Evolutionary conservation across 208 protist species (phyloP).

Genomic region (Trypanosoma scelopori): DNA sequence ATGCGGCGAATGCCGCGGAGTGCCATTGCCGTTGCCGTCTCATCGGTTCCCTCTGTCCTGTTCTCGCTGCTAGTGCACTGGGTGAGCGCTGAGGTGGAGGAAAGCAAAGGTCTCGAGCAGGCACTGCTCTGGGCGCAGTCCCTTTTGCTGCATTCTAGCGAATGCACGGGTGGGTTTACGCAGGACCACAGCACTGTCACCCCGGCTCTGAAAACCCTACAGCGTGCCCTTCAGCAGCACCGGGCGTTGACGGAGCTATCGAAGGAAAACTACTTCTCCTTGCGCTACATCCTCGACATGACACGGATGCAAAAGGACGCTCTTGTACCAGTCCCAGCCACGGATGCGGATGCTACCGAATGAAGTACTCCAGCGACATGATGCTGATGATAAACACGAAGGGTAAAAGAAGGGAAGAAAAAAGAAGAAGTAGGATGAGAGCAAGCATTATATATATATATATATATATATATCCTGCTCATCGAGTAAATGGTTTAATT

Average conservation of each 20-base stretch:
- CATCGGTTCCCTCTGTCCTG: slow-evolving; percentile 61
- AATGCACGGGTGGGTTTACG: slow-evolving; percentile 51
- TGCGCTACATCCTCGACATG: slow-evolving; percentile 83
- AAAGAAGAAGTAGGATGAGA: slow-evolving; percentile 23
- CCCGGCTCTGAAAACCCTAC: slow-evolving; percentile 68
- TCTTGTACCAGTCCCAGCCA: slow-evolving; percentile 27
- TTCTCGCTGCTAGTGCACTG: slow-evolving; percentile 73
- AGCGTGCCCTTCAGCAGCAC: slow-evolving; percentile 67
- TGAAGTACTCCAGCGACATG: slow-evolving; percentile 1
- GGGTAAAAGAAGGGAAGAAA: slow-evolving; percentile 6
- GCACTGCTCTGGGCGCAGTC: slow-evolving; percentile 85
- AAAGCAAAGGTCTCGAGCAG: slow-evolving; percentile 63
- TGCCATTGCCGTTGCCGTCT: slow-evolving; percentile 81
- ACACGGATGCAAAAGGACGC: slow-evolving; percentile 56
- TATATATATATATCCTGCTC: background rate
- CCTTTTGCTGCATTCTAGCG: slow-evolving; percentile 75
- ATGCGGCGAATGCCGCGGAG: slow-evolving; percentile 71
- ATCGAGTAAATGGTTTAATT: background rate
- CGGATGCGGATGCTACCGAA: background rate
- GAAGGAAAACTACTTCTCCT: slow-evolving; percentile 85
- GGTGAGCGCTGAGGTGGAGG: slow-evolving; percentile 82
- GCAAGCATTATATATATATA: background rate
- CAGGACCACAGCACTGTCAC: slow-evolving; percentile 42
- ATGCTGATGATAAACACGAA: too few species aligned
- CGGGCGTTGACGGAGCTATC: slow-evolving; percentile 61